Evolutionary conservation across 192 early-diverging fungal genomes (phyloP).

Genomic region (Obelidium mucronatum): DNA sequence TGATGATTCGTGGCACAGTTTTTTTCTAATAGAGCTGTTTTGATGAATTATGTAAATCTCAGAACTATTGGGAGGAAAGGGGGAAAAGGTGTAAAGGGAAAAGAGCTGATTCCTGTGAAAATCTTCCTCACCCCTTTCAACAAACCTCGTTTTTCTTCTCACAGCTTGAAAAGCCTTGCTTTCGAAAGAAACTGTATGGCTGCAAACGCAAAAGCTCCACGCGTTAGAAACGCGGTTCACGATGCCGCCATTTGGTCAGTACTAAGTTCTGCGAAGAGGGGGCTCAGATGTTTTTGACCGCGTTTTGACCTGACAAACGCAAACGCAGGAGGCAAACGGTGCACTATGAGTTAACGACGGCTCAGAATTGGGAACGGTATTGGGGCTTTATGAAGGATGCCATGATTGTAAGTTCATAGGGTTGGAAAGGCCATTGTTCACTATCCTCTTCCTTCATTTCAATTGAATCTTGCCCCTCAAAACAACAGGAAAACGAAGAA

Average conservation of each 20-base stretch:
- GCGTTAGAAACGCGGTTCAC: constrained; percentile 53
- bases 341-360: constrained; percentile 56
- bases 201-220: constrained; percentile 16
- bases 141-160: too few species aligned
- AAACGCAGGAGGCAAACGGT: constrained; percentile 57
- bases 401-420: constrained; percentile 35
- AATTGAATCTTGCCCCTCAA: background rate
- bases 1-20: too few species aligned
- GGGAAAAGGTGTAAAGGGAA: too few species aligned
- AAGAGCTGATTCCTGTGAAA: too few species aligned
- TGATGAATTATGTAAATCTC: too few species aligned
- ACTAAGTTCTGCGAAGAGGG: background rate
- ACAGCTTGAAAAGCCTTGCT: too few species aligned
- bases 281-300: too few species aligned
- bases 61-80: too few species aligned
- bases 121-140: too few species aligned
- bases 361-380: constrained; percentile 55
- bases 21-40: too few species aligned
- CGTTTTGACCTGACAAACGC: background rate
- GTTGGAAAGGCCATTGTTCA: too few species aligned
- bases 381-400: constrained; percentile 64
- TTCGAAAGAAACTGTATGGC: constrained; percentile 20
- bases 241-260: constrained; percentile 58
- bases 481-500: constrained; percentile 23
- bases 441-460: background rate